A percentile compares a stretch with the other conserved stretches of the same genome.
Evolutionary conservation across 176 grass and related monocot species (phyloP).

Genomic region (Avena insularis): DNA sequence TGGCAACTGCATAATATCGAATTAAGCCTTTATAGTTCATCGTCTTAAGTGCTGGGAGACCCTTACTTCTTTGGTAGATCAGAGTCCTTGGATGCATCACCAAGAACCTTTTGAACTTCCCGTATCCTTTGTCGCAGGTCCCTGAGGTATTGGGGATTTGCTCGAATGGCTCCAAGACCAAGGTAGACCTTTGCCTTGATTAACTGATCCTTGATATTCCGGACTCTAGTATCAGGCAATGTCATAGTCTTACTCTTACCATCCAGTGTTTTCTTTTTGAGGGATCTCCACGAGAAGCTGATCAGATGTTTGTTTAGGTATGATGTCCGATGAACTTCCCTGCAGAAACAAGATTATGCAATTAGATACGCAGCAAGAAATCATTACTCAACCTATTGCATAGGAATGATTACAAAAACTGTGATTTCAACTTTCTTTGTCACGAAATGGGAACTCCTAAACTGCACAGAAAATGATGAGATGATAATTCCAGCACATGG

Average conservation of each 20-base stretch:
- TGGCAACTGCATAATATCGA: background rate
- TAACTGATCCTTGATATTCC: conserved; percentile 86
- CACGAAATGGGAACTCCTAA: conserved; percentile 2
- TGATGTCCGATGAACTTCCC: conserved; percentile 30
- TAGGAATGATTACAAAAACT: conserved; percentile 10
- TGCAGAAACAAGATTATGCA: conserved; percentile 41
- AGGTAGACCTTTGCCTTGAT: conserved; percentile 94
- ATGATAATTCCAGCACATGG: conserved; percentile 8
- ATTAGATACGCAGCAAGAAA: conserved; percentile 4
- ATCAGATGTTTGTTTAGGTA: conserved; percentile 36
- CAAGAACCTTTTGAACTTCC: conserved; percentile 83
- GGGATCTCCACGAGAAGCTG: conserved; percentile 33
- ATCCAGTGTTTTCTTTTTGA: conserved; percentile 22
- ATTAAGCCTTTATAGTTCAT: conserved; percentile 7
- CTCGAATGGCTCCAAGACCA: conserved; percentile 66
- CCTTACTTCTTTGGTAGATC: conserved; percentile 82
- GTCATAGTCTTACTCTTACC: background rate
- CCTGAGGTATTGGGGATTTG: conserved; percentile 70
- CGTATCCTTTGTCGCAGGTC: conserved; percentile 73
- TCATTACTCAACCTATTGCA: background rate
- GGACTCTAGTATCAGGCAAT: conserved; percentile 58
- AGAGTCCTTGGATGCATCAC: conserved; percentile 83
- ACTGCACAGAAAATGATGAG: background rate
- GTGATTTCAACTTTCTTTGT: background rate
- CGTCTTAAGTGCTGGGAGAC: background rate